These are phyloP conservation scores for Penicillium angulare DNA, from an alignment of 495 filamentous ascomycete species.

Conservation along the genomic window DNA sequence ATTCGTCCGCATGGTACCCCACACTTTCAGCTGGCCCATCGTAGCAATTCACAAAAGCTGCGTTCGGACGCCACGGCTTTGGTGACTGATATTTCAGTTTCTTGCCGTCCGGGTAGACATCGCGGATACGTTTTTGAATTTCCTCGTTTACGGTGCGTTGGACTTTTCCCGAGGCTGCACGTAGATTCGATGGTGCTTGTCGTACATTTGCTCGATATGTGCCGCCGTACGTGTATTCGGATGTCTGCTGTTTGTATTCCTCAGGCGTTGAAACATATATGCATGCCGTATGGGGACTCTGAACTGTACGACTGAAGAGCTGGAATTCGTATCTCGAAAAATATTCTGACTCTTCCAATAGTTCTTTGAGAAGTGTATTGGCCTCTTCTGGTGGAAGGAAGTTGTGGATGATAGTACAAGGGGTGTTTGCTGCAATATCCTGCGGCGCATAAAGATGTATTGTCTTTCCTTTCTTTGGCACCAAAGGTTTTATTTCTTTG, in stretches of 20 bases:
- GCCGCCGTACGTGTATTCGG: slow-evolving; percentile 84
- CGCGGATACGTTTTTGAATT: slow-evolving; percentile 62
- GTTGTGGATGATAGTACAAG: slow-evolving; percentile 88
- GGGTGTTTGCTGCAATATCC: slow-evolving; percentile 76
- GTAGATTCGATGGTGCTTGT: slow-evolving; percentile 67
- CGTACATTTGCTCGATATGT: slow-evolving; percentile 70
- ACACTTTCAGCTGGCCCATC: slow-evolving; percentile 74
- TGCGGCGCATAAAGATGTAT: slow-evolving; percentile 76
- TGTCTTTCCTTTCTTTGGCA: slow-evolving; percentile 76
- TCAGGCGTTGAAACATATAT: slow-evolving; percentile 75
- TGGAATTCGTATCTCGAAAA: slow-evolving; percentile 75
- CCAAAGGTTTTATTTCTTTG: slow-evolving; percentile 35
- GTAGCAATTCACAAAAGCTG: slow-evolving; percentile 93
- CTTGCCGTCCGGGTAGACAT: slow-evolving; percentile 58
- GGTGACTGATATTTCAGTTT: slow-evolving; percentile 79
- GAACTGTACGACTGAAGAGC: slow-evolving; percentile 80
- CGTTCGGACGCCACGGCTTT: slow-evolving; percentile 75
- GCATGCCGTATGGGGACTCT: slow-evolving; percentile 74
- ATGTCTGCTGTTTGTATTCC: slow-evolving; percentile 60
- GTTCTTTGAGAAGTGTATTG: slow-evolving; percentile 67
- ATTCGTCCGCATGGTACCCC: slow-evolving; percentile 87
- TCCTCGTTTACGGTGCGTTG: slow-evolving; percentile 72
- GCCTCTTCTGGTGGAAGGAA: slow-evolving; percentile 74
- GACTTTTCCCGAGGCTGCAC: slow-evolving; percentile 62
- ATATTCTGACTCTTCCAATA: slow-evolving; percentile 72